Evolutionary conservation across 805 yeast genomes (phyloP).

Genomic region (Teunomyces aglyptinius): DNA sequence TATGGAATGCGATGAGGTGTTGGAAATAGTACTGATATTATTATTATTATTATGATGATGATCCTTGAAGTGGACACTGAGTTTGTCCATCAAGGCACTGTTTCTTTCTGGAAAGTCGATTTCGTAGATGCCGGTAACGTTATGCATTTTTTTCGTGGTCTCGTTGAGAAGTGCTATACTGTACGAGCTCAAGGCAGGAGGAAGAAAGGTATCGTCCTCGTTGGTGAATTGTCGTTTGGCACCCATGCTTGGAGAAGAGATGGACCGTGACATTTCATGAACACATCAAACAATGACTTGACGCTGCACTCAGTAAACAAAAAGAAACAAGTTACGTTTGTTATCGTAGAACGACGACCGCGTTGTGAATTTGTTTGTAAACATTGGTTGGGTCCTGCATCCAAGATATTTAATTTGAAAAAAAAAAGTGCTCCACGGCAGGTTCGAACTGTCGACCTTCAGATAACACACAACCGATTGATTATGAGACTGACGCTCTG

Average conservation of each 20-base stretch:
- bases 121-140: constrained; percentile 31
- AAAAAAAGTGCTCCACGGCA: constrained; percentile 34
- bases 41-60: constrained; percentile 2
- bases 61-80: constrained; percentile 34
- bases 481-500: constrained; percentile 21
- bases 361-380: constrained; percentile 7
- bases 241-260: background rate
- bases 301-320: background rate
- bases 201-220: constrained; percentile 53
- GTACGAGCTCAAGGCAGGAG: constrained; percentile 60
- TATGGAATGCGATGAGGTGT: constrained; percentile 5
- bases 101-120: constrained; percentile 29
- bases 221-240: constrained; percentile 10
- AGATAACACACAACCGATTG: constrained; percentile 21
- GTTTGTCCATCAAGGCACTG: constrained; percentile 24
- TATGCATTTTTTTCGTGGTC: constrained; percentile 6
- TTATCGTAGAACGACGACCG: background rate
- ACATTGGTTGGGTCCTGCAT: constrained; percentile 5
- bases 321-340: background rate
- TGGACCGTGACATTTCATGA: background rate
- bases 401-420: background rate
- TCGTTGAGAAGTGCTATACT: constrained; percentile 52
- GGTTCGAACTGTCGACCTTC: constrained; percentile 42
- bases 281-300: background rate
- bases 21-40: constrained; percentile 3